These are phyloP conservation scores for Sporothrix schenckii DNA, from an alignment of 2,329 filamentous ascomycete species.

Conservation along the genomic window DNA sequence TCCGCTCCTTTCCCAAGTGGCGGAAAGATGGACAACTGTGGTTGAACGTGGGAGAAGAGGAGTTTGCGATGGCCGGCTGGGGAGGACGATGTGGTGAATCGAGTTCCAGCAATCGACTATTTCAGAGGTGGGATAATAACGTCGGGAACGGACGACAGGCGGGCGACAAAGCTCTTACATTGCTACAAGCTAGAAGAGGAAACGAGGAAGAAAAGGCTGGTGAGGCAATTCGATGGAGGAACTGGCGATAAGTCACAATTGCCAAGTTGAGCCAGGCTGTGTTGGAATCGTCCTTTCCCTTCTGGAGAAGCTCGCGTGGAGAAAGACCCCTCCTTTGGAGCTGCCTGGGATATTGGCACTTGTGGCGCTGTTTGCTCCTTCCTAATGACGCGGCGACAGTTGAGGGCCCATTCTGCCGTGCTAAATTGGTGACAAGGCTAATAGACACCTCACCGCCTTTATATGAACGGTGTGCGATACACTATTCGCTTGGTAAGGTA, in stretches of 20 bases:
- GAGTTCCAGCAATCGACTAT: neutral
- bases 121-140: neutral
- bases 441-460: slow-evolving; percentile 20
- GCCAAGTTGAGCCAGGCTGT: slow-evolving; percentile 25
- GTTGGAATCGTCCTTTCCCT: slow-evolving; percentile 12
- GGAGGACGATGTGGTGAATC: neutral
- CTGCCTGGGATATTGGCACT: neutral
- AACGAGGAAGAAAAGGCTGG: neutral
- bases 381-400: slow-evolving; percentile 3
- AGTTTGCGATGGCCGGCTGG: neutral
- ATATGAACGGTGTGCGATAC: neutral
- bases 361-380: neutral
- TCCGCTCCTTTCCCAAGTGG: neutral
- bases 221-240: slow-evolving; percentile 9
- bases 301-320: slow-evolving; percentile 22
- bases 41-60: neutral
- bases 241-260: slow-evolving; percentile 8
- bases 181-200: neutral
- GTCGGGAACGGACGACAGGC: neutral
- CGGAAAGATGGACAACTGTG: neutral
- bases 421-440: neutral
- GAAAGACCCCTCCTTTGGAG: slow-evolving; percentile 22
- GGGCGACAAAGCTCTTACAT: neutral
- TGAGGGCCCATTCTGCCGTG: neutral
- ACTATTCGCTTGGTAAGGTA: neutral